Evolutionary conservation across 2,329 filamentous ascomycete genomes (phyloP).

Genomic region (Paramyrothecium roridum): DNA sequence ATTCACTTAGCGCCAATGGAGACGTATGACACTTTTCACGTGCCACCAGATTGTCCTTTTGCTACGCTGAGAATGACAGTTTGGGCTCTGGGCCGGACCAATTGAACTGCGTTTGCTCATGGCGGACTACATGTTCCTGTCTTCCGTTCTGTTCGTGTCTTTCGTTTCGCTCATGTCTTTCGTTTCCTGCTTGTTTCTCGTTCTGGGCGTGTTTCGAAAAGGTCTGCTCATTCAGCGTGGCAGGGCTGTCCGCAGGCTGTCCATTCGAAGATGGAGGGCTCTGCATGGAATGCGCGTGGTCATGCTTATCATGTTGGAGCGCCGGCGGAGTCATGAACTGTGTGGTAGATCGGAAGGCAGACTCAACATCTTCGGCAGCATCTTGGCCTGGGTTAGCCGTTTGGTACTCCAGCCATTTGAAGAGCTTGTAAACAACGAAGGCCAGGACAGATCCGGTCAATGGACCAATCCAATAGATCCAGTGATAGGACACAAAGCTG

Average conservation of each 20-base stretch:
- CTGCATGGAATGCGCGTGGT: not conserved
- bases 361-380: constrained; percentile 26
- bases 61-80: no score
- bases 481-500: constrained; percentile 43
- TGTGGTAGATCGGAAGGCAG: not conserved
- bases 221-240: not conserved
- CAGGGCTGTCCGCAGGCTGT: not conserved
- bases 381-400: constrained; percentile 49
- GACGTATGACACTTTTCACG: no score
- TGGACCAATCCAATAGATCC: constrained; percentile 56
- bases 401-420: constrained; percentile 50
- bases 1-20: no score
- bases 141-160: no score
- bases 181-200: no score
- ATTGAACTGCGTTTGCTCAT: no score
- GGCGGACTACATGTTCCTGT: no score
- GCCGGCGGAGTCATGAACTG: not conserved
- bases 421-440: constrained; percentile 43
- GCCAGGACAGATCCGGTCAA: constrained; percentile 46
- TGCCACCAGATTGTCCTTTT: no score
- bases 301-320: not conserved
- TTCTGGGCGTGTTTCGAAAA: no score
- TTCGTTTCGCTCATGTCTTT: no score
- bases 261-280: not conserved
- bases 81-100: no score